These are phyloP conservation scores for Pezicula neosporulosa DNA, from an alignment of 2,329 filamentous ascomycete genomes.

Conservation along the genomic window DNA sequence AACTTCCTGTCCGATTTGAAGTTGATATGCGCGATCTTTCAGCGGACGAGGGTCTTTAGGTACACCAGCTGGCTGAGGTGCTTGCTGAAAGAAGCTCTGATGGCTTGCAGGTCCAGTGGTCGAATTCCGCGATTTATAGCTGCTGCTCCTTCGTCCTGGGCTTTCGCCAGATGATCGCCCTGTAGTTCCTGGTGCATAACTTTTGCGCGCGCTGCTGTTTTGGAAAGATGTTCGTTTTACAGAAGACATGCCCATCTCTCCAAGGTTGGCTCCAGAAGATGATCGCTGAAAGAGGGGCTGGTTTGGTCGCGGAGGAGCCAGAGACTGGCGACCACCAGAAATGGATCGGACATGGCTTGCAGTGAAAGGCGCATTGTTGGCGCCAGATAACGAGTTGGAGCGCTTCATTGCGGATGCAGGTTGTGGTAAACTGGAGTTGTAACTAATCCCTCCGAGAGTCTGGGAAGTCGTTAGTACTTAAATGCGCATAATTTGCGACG, in stretches of 20 bases:
- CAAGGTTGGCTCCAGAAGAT: conserved; percentile 77
- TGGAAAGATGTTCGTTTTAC: conserved; percentile 81
- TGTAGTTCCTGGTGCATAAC: conserved; percentile 40
- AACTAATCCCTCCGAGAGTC: conserved; percentile 83
- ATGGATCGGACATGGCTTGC: conserved; percentile 75
- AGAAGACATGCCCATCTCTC: conserved; percentile 76
- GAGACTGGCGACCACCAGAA: conserved; percentile 80
- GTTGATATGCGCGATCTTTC: conserved; percentile 75
- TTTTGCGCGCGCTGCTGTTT: conserved; percentile 61
- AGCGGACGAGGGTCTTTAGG: conserved; percentile 84
- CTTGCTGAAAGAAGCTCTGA: conserved; percentile 93
- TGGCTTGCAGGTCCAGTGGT: conserved; percentile 65
- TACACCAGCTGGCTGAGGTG: conserved; percentile 75
- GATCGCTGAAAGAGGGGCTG: conserved; percentile 85
- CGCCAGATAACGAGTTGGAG: conserved; percentile 71
- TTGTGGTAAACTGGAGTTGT: conserved; percentile 83
- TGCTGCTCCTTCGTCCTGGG: conserved; percentile 73
- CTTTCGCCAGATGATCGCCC: conserved; percentile 34
- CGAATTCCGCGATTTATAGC: conserved; percentile 71
- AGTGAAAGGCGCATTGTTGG: conserved; percentile 60
- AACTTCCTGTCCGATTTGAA: conserved; percentile 81
- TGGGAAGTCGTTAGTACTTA: conserved; percentile 33
- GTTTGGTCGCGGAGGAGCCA: conserved; percentile 77
- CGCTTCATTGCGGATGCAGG: conserved; percentile 93
- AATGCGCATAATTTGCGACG: neutral